Conservation (phyloP, 768 basidiomycete genomes). For the Clavulina sp. region DNA sequence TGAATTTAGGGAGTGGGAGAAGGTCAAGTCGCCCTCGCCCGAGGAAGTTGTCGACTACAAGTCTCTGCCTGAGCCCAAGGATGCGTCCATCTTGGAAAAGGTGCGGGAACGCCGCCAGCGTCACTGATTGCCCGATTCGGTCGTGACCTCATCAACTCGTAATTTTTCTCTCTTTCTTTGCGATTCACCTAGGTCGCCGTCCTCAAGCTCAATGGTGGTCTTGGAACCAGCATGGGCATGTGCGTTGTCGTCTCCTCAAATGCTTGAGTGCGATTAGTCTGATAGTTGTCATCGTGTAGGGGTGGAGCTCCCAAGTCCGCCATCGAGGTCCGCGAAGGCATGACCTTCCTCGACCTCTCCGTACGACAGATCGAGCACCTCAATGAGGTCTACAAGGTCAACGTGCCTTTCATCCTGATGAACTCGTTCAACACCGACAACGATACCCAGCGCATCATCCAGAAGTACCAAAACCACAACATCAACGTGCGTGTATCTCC, state of each 20-base stretch:
- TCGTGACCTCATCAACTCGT: neutral
- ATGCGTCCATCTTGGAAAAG: conserved; percentile 64
- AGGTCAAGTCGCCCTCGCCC: conserved; percentile 68
- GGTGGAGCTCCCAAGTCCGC: conserved; percentile 70
- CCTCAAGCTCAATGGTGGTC: conserved; percentile 88
- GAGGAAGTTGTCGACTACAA: conserved; percentile 79
- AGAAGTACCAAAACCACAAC: conserved; percentile 92
- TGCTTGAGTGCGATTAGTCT: neutral
- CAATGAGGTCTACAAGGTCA: conserved; percentile 65
- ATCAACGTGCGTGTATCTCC: conserved; percentile 57
- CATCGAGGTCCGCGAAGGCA: conserved; percentile 90
- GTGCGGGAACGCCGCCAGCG: neutral
- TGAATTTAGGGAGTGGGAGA: conserved; percentile 58
- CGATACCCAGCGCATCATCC: conserved; percentile 88
- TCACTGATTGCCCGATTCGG: neutral
- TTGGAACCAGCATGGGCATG: conserved; percentile 86
- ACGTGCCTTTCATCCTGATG: conserved; percentile 97
- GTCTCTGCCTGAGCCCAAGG: conserved; percentile 38
- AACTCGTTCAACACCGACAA: conserved; percentile 98
- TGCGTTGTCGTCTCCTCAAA: conserved; percentile 15
- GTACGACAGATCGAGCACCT: conserved; percentile 94
- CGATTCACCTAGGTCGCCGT: conserved; percentile 41
- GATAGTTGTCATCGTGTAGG: neutral
- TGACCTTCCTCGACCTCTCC: conserved; percentile 92
- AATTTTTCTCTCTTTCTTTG: neutral